phyloP scores from a whole-genome alignment of 2,329 filamentous ascomycete species.

The Leptographium lundbergii region DNA sequence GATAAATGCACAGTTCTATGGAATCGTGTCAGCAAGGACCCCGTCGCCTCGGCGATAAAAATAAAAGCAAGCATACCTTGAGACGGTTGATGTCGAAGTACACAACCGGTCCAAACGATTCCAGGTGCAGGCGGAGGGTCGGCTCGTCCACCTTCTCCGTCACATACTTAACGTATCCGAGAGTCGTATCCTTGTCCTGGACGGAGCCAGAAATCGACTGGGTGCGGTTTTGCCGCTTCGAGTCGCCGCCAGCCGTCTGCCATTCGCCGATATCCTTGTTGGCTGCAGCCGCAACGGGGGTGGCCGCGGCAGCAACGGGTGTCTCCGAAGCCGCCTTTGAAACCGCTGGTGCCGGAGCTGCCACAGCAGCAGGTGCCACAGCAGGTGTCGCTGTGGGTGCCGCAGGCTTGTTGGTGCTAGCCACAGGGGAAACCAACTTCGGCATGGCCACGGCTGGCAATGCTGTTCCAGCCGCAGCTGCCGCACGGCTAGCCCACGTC shows the following conservation, averaged over 20 bases:
- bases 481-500: slow-evolving; percentile 61
- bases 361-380: slow-evolving; percentile 40
- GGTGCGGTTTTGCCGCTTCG: slow-evolving; percentile 69
- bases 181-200: slow-evolving; percentile 61
- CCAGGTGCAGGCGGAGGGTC: slow-evolving; percentile 57
- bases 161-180: slow-evolving; percentile 93
- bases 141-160: slow-evolving; percentile 72
- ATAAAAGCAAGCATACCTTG: slow-evolving; percentile 47
- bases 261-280: slow-evolving; percentile 56
- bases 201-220: slow-evolving; percentile 48
- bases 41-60: not conserved
- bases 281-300: slow-evolving; percentile 13
- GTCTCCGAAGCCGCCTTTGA: slow-evolving; percentile 10
- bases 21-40: not conserved
- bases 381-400: slow-evolving; percentile 32
- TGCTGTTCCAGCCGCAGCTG: slow-evolving; percentile 43
- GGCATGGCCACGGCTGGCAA: slow-evolving; percentile 39
- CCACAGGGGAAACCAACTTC: slow-evolving; percentile 37
- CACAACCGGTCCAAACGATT: slow-evolving; percentile 57
- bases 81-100: slow-evolving; percentile 68
- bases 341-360: slow-evolving; percentile 22
- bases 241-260: slow-evolving; percentile 78
- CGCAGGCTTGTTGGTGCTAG: slow-evolving; percentile 38
- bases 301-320: slow-evolving; percentile 15
- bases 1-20: slow-evolving; percentile 88